Conservation (phyloP, 176 grass and related monocot genomes). For the Urochloa ruziziensis region DNA sequence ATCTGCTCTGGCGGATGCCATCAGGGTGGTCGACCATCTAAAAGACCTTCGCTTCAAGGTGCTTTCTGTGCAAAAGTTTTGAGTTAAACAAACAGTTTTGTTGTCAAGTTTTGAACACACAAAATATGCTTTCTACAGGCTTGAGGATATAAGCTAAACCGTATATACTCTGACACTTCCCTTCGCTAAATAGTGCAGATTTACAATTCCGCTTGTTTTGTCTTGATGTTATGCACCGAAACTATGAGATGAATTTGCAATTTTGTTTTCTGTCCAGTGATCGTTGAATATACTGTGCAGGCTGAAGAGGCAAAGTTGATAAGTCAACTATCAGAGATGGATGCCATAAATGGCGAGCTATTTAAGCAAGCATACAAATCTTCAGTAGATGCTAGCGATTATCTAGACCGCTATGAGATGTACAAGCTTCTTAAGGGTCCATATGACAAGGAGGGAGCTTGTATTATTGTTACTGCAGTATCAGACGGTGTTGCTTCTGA, state of each 20-base stretch:
- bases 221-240: not conserved
- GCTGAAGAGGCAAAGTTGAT: constrained; percentile 93
- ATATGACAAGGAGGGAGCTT: constrained; percentile 90
- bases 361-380: constrained; percentile 79
- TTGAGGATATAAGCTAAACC: not conserved
- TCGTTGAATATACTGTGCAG: constrained; percentile 39
- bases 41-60: constrained; percentile 94
- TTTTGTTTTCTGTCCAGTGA: not conserved
- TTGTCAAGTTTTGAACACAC: not conserved
- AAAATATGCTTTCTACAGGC: not conserved
- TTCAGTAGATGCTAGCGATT: constrained; percentile 70
- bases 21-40: constrained; percentile 71
- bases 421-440: constrained; percentile 71
- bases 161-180: not conserved
- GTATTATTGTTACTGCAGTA: constrained; percentile 67
- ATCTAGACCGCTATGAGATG: constrained; percentile 82
- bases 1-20: constrained; percentile 66
- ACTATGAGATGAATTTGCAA: not conserved
- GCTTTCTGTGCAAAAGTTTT: constrained; percentile 37
- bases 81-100: not conserved
- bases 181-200: not conserved
- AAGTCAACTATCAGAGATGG: constrained; percentile 75
- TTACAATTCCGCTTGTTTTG: not conserved
- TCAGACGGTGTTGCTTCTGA: constrained; percentile 67
- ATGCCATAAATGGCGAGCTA: constrained; percentile 78